Base-by-base conservation (phyloP, 257 asterid species). In the Misopates orontium region DNA sequence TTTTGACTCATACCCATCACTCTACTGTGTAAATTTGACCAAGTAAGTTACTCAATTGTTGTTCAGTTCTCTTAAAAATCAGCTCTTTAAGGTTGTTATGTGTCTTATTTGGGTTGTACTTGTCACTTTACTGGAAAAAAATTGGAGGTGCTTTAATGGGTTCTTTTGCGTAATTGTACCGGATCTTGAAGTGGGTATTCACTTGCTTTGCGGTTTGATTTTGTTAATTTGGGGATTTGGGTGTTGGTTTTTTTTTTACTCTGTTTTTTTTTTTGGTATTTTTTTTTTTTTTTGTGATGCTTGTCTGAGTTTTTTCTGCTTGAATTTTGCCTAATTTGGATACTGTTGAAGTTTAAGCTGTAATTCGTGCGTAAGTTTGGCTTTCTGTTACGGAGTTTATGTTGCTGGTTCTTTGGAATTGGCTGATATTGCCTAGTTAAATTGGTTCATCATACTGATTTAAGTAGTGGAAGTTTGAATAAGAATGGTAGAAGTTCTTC, bases 1-100 rank as follows among this genome's bases (percentile, higher is more conserved):
- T 80, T 28, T 76, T 73, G 73, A 75, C 80, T 58, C 60, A 24
- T 56, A 54, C 24, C n/a, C 56, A 1, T 32, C 62, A 15, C 53
- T 45, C 62, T 59, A 22, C 24, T 68, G 62, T 55, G 9, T 57
- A 42, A 10, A 28, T 45, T 56, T 48, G 45, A 16, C 47, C 50
- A 25, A 48, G 78, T 73, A 57, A 68, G 78, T 32, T 67, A 40
- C n/a, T 16, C 22, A 24, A 14, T 51, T 60, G 23, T 50, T 40
- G 69, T 42, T 49, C 36, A 18, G 44, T 52, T 53, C 70, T 56
- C 56, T 62, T 6, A 0, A 17, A 55, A 20, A 19, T 41, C 17
- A 19, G n/a, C 3, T 56, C 36, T 28, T 28, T 28, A 28, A 28
- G 36, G 17, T 36, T 23, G 24, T 20, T n/a, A 36, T 48, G 17